Conservation (phyloP, 1,284 basidiomycete species). For the Heterobasidion occidentale region DNA sequence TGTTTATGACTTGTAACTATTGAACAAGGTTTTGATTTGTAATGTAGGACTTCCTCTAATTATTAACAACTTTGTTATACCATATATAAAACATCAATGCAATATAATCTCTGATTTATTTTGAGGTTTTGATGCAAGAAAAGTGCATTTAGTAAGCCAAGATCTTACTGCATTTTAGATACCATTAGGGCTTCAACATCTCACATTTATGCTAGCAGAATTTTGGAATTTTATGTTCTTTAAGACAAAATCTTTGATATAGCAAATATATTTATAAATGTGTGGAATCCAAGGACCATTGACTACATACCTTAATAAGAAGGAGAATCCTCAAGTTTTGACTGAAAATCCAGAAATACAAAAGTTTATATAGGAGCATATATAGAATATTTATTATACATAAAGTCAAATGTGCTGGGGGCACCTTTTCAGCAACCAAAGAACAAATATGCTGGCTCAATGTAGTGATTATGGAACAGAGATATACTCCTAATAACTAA, state of each 20-base stretch:
- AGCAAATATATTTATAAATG: conserved; percentile 20
- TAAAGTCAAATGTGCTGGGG: conserved; percentile 11
- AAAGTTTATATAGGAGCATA: conserved; percentile 28
- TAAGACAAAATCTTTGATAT: conserved; percentile 13
- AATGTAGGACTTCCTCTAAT: conserved; percentile 21
- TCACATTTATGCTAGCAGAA: neutral
- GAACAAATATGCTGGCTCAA: conserved; percentile 8
- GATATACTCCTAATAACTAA: conserved; percentile 15
- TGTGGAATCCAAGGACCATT: conserved; percentile 7
- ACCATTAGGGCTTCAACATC: conserved; percentile 8
- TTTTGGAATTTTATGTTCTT: conserved; percentile 3
- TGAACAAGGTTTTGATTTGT: conserved; percentile 24
- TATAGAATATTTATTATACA: conserved; percentile 21
- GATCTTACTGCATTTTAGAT: conserved; percentile 1
- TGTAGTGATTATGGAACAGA: conserved; percentile 15
- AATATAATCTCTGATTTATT: conserved; percentile 20
- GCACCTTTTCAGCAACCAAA: conserved; percentile 16
- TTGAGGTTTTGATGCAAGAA: conserved; percentile 17
- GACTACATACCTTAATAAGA: conserved; percentile 7
- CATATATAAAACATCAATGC: conserved; percentile 18
- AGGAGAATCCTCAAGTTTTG: conserved; percentile 21
- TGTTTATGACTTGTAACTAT: conserved; percentile 21
- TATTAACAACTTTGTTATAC: conserved; percentile 24
- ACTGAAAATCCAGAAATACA: conserved; percentile 24
- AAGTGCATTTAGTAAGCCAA: neutral